phyloP scores from a whole-genome alignment of 768 basidiomycete genomes.

The Mycena alexandri region DNA sequence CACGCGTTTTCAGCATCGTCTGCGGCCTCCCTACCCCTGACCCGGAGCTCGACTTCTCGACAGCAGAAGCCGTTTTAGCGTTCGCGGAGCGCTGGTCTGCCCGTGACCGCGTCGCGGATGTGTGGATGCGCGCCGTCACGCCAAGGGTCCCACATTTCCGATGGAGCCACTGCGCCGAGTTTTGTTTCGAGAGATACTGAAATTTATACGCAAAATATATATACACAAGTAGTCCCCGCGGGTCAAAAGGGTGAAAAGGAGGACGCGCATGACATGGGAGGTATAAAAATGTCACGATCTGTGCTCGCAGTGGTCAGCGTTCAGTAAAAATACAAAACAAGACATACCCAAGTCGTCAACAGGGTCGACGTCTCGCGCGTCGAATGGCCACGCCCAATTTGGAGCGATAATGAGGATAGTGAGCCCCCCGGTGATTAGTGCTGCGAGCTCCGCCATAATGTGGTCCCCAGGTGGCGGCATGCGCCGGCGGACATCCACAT shows the following conservation, averaged over 20 bases:
- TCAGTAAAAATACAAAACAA: not conserved
- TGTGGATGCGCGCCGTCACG: constrained; percentile 25
- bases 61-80: constrained; percentile 24
- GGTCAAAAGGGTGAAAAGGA: constrained; percentile 27
- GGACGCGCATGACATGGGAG: not conserved
- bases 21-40: constrained; percentile 24
- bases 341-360: not conserved
- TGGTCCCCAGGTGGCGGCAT: not conserved
- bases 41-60: constrained; percentile 13
- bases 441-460: not conserved
- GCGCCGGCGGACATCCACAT: not conserved
- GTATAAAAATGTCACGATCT: not conserved
- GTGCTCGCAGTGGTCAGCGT: not conserved
- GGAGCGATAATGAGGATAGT: not conserved
- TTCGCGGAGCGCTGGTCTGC: constrained; percentile 33
- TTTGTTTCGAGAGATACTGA: too few relatives aligned
- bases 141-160: constrained; percentile 12
- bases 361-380: not conserved
- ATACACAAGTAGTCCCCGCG: too few relatives aligned
- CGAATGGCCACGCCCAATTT: not conserved
- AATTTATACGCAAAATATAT: too few relatives aligned
- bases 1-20: constrained; percentile 20
- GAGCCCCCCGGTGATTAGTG: not conserved
- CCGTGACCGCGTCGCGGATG: constrained; percentile 16
- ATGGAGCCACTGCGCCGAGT: constrained; percentile 30